Evolutionary conservation across 192 early-diverging fungal genomes (phyloP), one percentile per base, ranked within the genome.

Genomic region (Kappamyces sp.): DNA sequence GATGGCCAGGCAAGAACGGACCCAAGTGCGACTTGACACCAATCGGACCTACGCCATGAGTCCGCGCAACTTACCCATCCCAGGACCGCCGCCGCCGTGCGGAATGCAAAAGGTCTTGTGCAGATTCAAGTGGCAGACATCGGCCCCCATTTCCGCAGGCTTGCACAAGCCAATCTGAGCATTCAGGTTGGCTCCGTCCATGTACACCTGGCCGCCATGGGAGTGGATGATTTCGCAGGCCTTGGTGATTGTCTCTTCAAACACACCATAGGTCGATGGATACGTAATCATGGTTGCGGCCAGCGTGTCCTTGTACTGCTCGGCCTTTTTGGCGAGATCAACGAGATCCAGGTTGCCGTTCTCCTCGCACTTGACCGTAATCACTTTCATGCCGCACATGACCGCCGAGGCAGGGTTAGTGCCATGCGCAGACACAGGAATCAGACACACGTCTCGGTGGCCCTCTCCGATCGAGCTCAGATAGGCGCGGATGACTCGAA

Each of bases 91-190:
- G 50, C 96, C 96, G 69, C 96, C 96, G 69, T 99, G 96, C 3
- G 96, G 96, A 67, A 99, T 97, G 58, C 87, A 93, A 78, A 97
- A 90, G 15, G 96, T 97, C 87, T 99, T 99, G 87, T 99, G 96
- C 73, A 95, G 80, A 85, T 99, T 99, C 75, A 99, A 78, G 69
- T 99, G 96, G 78, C 96, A 99, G 35, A 99, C 96, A 77, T 99
- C 96, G 55, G 94, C 94, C 40, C 96, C 96, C 67, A 97, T 97
- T 59, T 94, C 90, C 40, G 86, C 96, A 85, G 79, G 50, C 87
- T 74, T 82, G 64, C 74, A 78, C 3, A 79, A 63, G 33, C 74
- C 76, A 55, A 79, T 75, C 59, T 79, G 79, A 23, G 76, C 76
- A 47, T 79, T 82, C 58, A 79, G 60, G 61, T 82, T 82, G 10